Evolutionary conservation across 2,329 filamentous ascomycete genomes (phyloP), one percentile per base, ranked within the genome.

Genomic region (Apiospora sp.): DNA sequence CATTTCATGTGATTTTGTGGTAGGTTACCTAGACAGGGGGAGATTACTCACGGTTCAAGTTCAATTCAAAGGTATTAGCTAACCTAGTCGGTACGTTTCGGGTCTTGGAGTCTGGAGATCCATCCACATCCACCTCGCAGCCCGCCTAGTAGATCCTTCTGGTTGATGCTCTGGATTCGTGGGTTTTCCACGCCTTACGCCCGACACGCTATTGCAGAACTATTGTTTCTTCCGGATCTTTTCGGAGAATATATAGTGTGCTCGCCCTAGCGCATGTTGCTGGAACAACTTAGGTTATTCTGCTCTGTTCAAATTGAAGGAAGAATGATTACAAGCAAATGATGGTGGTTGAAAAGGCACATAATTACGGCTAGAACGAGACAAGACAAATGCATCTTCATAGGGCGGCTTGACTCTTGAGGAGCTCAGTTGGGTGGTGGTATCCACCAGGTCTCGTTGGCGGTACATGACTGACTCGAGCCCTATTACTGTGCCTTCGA

Each of bases 111-210:
- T 54, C 49, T 27, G 49, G 24, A 27, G 49, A 54, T 54, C 49
- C 49, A 27, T 54, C 49, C 49, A 54, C 49, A 51, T 19, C 44
- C 44, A 48, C 44, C 37, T 41, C 8, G 6, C 37, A 10, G 37
- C 8, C 37, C 27, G 27, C 37, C 49, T 51, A n/a, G 49, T 41
- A 41, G 37, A 49, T 49, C 46, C 46, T n/a, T 22, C 46, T n/a
- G 46, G 46, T 61, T 61, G 54, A 61, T 61, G 27, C 54, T 61
- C 54, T 27, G 22, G 54, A 8, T 61, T 61, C 54, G 27, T 61
- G 27, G 54, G 30, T 10, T 61, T 61, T 22, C 3, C 30, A 12
- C 27, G 10, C 19, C 27, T 19, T 22, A 30, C 27, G 54, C 54
- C 12, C 13, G 24, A 54, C 1, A 54, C 24, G 14, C 51, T 30